A percentile compares a stretch with the other conserved stretches of the same genome.
Evolutionary conservation across 352 stramenopile species (phyloP).

Genomic region (Phytophthora gonapodyides): DNA sequence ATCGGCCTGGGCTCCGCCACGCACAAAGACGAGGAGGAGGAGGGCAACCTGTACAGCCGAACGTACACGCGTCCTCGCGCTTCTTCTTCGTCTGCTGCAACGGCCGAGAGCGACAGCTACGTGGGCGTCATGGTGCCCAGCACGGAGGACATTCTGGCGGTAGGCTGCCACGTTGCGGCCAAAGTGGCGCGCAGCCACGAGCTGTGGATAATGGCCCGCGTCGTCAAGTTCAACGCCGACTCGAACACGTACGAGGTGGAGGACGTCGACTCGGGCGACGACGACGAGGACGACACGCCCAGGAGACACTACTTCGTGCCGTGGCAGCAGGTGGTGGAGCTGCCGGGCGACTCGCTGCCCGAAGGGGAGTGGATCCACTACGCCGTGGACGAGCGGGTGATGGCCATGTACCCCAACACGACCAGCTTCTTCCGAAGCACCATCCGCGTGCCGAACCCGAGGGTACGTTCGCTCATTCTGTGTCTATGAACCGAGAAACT

Average conservation of each 20-base stretch:
- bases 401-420: conserved; percentile 98
- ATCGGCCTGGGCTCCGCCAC: conserved; percentile 32
- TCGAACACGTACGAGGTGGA: conserved; percentile 95
- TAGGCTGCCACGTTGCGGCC: conserved; percentile 66
- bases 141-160: conserved; percentile 47
- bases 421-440: conserved; percentile 96
- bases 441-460: conserved; percentile 91
- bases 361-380: conserved; percentile 82
- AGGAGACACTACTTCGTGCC: conserved; percentile 72
- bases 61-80: conserved; percentile 36
- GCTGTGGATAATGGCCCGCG: conserved; percentile 93
- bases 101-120: conserved; percentile 19
- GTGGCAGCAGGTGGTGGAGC: conserved; percentile 86
- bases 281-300: conserved; percentile 64
- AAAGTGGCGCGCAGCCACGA: conserved; percentile 82
- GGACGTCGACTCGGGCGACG: conserved; percentile 91
- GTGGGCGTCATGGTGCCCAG: conserved; percentile 23
- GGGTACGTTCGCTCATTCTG: conserved; percentile 33
- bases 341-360: conserved; percentile 78
- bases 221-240: conserved; percentile 89
- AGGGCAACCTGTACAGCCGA: conserved; percentile 40
- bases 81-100: conserved; percentile 11
- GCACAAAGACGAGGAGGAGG: conserved; percentile 27
- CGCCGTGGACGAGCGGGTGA: conserved; percentile 90
- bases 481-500: background rate